Evolutionary conservation across 176 grass and related monocot genomes (phyloP).

Genomic region (Oryza coarctata): DNA sequence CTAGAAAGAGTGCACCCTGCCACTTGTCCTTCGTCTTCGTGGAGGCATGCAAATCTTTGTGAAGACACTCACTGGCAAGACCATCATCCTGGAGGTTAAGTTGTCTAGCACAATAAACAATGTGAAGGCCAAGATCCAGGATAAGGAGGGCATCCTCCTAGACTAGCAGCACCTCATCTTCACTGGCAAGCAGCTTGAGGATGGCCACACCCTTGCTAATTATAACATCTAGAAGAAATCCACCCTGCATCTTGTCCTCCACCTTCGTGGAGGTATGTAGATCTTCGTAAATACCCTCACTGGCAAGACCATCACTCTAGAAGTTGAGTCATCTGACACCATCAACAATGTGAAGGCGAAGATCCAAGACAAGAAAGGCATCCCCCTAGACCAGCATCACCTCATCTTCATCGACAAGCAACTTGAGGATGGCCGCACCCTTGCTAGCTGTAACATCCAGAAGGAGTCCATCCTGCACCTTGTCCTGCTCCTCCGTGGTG

Average conservation of each 20-base stretch:
- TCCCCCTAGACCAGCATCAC: slow-evolving; percentile 57
- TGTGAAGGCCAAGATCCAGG: slow-evolving; percentile 69
- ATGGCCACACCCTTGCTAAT: slow-evolving; percentile 37
- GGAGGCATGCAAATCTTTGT: slow-evolving; percentile 70
- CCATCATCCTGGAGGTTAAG: slow-evolving; percentile 58
- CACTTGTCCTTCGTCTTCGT: slow-evolving; percentile 50
- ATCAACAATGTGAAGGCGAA: slow-evolving; percentile 70
- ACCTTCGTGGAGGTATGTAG: slow-evolving; percentile 43
- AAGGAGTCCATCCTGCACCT: slow-evolving; percentile 57
- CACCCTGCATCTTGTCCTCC: slow-evolving; percentile 41
- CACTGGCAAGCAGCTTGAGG: slow-evolving; percentile 60
- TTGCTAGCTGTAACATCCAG: slow-evolving; percentile 56
- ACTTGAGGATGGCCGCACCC: slow-evolving; percentile 55
- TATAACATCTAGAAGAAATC: slow-evolving; percentile 73
- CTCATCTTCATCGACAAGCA: slow-evolving; percentile 56
- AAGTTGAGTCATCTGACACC: slow-evolving; percentile 60
- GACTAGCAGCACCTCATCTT: slow-evolving; percentile 64
- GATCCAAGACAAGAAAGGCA: slow-evolving; percentile 82
- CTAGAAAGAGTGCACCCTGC: slow-evolving; percentile 65
- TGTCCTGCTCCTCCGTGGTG: slow-evolving; percentile 14
- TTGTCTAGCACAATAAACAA: slow-evolving; percentile 55
- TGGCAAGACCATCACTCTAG: slow-evolving; percentile 57
- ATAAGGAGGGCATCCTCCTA: slow-evolving; percentile 63
- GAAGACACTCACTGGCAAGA: slow-evolving; percentile 55
- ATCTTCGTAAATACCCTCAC: slow-evolving; percentile 60